A percentile compares a stretch with the other conserved stretches of the same genome.
These are phyloP conservation scores for Sporobolomyces phaffii DNA, from an alignment of 768 basidiomycete species.

Conservation along the genomic window DNA sequence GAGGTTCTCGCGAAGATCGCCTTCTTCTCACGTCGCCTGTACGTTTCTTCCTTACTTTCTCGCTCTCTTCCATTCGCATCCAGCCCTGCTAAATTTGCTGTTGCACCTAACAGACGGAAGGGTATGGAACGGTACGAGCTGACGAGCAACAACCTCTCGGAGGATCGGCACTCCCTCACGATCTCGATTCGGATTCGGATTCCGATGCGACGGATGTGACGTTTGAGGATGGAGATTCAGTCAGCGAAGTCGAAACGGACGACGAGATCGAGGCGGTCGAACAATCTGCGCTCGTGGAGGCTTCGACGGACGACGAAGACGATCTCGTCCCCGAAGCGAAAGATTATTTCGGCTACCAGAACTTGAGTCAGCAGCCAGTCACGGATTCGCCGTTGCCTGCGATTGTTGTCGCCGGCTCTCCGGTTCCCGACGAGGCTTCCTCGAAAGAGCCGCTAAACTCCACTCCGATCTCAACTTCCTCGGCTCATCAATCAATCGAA, in stretches of 20 bases:
- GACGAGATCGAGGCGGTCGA: constrained; percentile 22
- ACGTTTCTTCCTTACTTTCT: constrained; percentile 6
- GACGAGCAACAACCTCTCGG: constrained; percentile 46
- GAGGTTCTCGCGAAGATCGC: constrained; percentile 53
- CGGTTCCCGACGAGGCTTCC: background rate
- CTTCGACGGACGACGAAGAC: constrained; percentile 17
- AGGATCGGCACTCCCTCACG: constrained; percentile 42
- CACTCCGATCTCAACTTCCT: constrained; percentile 45
- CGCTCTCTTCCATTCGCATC: background rate
- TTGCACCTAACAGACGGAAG: constrained; percentile 75
- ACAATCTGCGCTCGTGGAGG: background rate
- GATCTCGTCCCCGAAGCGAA: background rate
- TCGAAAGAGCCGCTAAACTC: background rate
- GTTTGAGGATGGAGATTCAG: constrained; percentile 14
- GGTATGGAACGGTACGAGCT: constrained; percentile 74
- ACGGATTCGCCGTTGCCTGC: constrained; percentile 9
- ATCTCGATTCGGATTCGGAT: constrained; percentile 49
- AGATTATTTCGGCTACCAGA: background rate
- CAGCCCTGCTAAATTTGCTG: background rate
- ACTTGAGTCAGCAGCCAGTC: background rate
- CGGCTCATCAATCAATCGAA: constrained; percentile 41
- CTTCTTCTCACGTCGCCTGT: constrained; percentile 71
- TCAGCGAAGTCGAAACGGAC: constrained; percentile 42
- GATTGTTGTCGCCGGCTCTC: constrained; percentile 9
- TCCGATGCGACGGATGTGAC: constrained; percentile 15